A percentile compares a stretch with the other conserved stretches of the same genome.
Conservation (phyloP, 2,329 filamentous ascomycete species). For the Venturia oleaginea region DNA sequence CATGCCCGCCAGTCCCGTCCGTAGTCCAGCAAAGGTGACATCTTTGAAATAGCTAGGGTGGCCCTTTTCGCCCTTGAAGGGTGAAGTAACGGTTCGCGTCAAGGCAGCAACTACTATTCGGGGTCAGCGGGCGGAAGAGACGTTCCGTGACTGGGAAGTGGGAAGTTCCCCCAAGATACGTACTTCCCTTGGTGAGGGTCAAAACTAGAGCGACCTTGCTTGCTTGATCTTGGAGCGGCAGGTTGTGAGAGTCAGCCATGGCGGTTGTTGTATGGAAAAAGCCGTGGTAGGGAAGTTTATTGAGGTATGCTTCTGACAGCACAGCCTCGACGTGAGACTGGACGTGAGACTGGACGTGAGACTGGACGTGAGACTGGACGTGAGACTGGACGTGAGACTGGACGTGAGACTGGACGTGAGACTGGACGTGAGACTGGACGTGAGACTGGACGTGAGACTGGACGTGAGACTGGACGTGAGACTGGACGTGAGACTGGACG, state of each 20-base stretch:
- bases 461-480: too few species aligned
- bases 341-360: too few species aligned
- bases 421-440: too few species aligned
- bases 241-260: neutral
- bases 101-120: constrained; percentile 25
- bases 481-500: too few species aligned
- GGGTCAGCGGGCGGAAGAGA: constrained; percentile 10
- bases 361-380: too few species aligned
- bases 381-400: too few species aligned
- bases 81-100: constrained; percentile 25
- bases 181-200: neutral
- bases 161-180: constrained; percentile 18
- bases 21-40: constrained; percentile 24
- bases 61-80: constrained; percentile 28
- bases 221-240: neutral
- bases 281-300: constrained; percentile 14
- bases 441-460: too few species aligned
- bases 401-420: too few species aligned
- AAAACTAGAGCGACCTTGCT: neutral
- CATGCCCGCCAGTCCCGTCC: constrained; percentile 24
- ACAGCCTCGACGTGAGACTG: neutral
- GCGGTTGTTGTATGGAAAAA: neutral
- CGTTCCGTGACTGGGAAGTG: constrained; percentile 18
- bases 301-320: neutral
- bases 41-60: constrained; percentile 30